phyloP scores from a whole-genome alignment of 352 stramenopile genomes.

The Globisporangium radiosum region DNA sequence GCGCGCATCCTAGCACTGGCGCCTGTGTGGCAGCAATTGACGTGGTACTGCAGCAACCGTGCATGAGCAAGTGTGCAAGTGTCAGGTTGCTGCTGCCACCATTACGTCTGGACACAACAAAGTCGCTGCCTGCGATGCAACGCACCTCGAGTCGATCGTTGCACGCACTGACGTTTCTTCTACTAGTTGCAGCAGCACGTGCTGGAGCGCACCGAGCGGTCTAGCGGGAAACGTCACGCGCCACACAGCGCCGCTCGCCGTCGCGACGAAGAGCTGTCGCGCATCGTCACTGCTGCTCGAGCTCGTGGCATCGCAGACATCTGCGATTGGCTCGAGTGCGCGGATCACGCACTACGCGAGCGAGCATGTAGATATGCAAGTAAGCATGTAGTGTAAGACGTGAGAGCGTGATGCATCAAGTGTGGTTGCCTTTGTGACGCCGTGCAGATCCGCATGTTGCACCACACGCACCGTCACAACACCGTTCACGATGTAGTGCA shows the following conservation, averaged over 20 bases:
- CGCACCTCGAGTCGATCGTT: too few relatives aligned
- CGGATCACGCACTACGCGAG: conserved; percentile 31
- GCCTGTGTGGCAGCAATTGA: conserved; percentile 3
- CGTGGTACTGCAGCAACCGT: not conserved
- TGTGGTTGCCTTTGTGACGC: not conserved
- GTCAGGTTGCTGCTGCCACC: not conserved
- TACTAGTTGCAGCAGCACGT: conserved; percentile 8
- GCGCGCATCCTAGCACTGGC: conserved; percentile 5
- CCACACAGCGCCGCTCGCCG: conserved; percentile 40
- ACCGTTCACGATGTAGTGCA: conserved; percentile 44
- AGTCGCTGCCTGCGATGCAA: too few relatives aligned
- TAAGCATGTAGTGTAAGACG: not conserved
- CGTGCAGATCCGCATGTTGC: not conserved
- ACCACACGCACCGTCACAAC: conserved; percentile 25
- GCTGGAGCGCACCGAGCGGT: conserved; percentile 4
- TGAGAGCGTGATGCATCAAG: too few relatives aligned
- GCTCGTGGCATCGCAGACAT: conserved; percentile 16
- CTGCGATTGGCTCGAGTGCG: conserved; percentile 32
- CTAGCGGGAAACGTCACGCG: conserved; percentile 26
- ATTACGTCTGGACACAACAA: not conserved
- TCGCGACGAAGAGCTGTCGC: conserved; percentile 25
- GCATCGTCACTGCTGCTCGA: not conserved
- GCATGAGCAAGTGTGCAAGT: not conserved
- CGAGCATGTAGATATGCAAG: not conserved
- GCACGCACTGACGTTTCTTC: too few relatives aligned